Evolutionary conservation across 2,329 filamentous ascomycete genomes (phyloP).

Genomic region (Aureobasidium musti): DNA sequence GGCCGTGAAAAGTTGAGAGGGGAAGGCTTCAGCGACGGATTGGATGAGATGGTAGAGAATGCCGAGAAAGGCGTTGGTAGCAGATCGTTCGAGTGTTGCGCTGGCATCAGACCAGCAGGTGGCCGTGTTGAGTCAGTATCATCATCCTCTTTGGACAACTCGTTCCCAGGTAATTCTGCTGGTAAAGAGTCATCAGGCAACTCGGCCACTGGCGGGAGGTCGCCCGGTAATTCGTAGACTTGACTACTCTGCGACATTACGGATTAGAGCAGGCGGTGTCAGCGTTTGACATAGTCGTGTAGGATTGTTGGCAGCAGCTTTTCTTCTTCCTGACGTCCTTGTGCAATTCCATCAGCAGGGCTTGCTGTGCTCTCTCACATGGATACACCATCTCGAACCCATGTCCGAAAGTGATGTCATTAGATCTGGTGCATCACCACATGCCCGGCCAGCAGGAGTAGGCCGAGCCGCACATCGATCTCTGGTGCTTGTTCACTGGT

Average conservation of each 20-base stretch:
- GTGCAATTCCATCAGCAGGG: background rate
- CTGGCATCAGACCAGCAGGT: background rate
- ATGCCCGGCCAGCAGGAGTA: constrained; percentile 1
- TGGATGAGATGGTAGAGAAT: constrained; percentile 8
- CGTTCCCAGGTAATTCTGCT: background rate
- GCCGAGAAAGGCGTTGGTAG: constrained; percentile 18
- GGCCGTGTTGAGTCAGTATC: background rate
- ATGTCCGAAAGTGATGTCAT: constrained; percentile 26
- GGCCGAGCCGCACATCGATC: constrained; percentile 17
- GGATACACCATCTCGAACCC: constrained; percentile 14
- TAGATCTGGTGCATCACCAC: constrained; percentile 3
- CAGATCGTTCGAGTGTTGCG: background rate
- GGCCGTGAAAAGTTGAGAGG: constrained; percentile 38
- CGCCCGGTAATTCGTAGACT: constrained; percentile 18
- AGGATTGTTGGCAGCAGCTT: background rate
- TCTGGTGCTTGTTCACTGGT: background rate
- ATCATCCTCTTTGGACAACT: background rate
- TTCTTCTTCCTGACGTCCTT: background rate
- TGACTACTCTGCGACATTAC: constrained; percentile 6
- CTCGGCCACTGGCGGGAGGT: constrained; percentile 4
- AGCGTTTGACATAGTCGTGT: background rate
- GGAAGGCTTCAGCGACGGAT: constrained; percentile 30
- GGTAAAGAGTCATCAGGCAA: background rate
- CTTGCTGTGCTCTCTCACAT: background rate
- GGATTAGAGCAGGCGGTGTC: background rate